A percentile compares a stretch with the other conserved stretches of the same genome.
These are phyloP conservation scores for Arabidopsis lyrata DNA, from an alignment of 441 rosid genomes.

Conservation along the genomic window DNA sequence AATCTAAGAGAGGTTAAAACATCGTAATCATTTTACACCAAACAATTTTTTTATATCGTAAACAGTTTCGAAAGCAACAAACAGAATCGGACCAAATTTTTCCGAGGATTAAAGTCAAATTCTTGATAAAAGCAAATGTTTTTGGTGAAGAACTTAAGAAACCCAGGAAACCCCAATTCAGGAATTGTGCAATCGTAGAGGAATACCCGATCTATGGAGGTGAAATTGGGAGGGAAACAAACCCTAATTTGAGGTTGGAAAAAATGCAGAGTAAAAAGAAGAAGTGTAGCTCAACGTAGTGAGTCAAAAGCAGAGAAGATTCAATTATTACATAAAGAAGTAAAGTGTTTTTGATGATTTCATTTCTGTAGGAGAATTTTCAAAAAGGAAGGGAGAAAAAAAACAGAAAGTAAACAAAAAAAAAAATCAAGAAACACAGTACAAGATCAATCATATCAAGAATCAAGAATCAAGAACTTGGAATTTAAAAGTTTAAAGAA, in stretches of 20 bases:
- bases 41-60: conserved; percentile 14
- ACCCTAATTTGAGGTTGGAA: conserved; percentile 19
- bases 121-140: conserved; percentile 27
- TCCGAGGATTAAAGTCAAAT: conserved; percentile 36
- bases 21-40: conserved; percentile 38
- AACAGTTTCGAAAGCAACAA: conserved; percentile 42
- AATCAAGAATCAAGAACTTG: conserved; percentile 40
- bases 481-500: not conserved
- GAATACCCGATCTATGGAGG: not conserved
- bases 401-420: conserved; percentile 1
- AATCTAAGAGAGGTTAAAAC: conserved; percentile 38
- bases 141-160: conserved; percentile 22
- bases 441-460: conserved; percentile 38
- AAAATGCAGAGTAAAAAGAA: conserved; percentile 37
- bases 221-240: conserved; percentile 5
- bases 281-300: conserved; percentile 24
- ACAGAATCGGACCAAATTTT: conserved; percentile 23
- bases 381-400: conserved; percentile 23
- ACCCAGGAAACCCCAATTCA: conserved; percentile 29
- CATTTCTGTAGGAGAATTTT: conserved; percentile 23
- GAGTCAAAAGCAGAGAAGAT: conserved; percentile 41
- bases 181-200: conserved; percentile 21
- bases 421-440: conserved; percentile 26
- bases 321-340: conserved; percentile 30
- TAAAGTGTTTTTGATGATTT: conserved; percentile 36